These are phyloP conservation scores for Colletotrichum sojae DNA, from an alignment of 2,329 filamentous ascomycete species.

Conservation along the genomic window DNA sequence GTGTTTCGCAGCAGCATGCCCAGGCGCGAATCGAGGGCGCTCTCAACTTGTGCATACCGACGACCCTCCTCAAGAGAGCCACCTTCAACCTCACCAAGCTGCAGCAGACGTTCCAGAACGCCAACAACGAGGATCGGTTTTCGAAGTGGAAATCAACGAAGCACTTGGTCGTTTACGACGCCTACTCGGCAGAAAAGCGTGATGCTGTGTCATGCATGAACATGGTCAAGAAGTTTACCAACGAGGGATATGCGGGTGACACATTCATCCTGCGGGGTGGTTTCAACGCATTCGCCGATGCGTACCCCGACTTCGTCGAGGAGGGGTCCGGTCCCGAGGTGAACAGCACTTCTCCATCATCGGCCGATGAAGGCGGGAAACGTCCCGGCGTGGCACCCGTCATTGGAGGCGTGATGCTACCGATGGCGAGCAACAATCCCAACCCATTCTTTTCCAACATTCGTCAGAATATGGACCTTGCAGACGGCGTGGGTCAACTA, in stretches of 20 bases:
- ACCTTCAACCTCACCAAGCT: slow-evolving; percentile 93
- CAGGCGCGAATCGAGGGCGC: slow-evolving; percentile 83
- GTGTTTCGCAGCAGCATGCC: slow-evolving; percentile 87
- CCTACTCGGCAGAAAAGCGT: slow-evolving; percentile 80
- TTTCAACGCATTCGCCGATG: slow-evolving; percentile 79
- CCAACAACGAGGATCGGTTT: slow-evolving; percentile 79
- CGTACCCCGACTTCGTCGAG: slow-evolving; percentile 77
- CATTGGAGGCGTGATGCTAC: slow-evolving; percentile 91
- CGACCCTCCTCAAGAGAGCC: slow-evolving; percentile 89
- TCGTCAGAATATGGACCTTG: slow-evolving; percentile 94
- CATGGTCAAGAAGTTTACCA: slow-evolving; percentile 92
- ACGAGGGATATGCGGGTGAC: slow-evolving; percentile 83
- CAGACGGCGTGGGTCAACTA: slow-evolving; percentile 91
- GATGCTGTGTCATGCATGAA: slow-evolving; percentile 87
- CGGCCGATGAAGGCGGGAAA: slow-evolving; percentile 60
- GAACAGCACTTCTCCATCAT: slow-evolving; percentile 58
- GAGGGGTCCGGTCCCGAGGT: slow-evolving; percentile 53
- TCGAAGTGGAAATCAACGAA: slow-evolving; percentile 80
- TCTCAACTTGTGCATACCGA: slow-evolving; percentile 94
- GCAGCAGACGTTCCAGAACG: slow-evolving; percentile 85
- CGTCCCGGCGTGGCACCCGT: slow-evolving; percentile 74
- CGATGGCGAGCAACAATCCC: slow-evolving; percentile 74
- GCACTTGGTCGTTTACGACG: slow-evolving; percentile 90
- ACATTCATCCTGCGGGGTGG: slow-evolving; percentile 86
- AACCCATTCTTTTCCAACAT: slow-evolving; percentile 98